These are phyloP conservation scores for Nitzschia inconspicua DNA, from an alignment of 108 stramenopile genomes.

Conservation along the genomic window DNA sequence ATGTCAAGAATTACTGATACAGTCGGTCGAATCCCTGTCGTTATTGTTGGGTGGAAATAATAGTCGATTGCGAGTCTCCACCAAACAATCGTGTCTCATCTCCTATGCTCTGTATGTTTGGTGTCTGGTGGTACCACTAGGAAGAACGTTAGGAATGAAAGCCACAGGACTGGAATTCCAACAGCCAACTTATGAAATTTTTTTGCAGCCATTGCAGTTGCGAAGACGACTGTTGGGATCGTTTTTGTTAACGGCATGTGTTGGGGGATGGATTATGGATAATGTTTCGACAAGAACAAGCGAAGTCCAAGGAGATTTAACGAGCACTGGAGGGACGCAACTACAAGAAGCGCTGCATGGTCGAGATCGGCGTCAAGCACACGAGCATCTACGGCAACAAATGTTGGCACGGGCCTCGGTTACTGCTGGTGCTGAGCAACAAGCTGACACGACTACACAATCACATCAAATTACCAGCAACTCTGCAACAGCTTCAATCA, in stretches of 20 bases:
- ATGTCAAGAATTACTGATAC: slow-evolving; percentile 20
- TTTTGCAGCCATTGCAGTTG: not conserved
- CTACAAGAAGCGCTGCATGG: slow-evolving; percentile 23
- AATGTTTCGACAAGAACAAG: not conserved
- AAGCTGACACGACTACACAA: too few species aligned
- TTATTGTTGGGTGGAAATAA: too few species aligned
- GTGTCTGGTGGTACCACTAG: slow-evolving; percentile 4
- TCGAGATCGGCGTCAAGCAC: slow-evolving; percentile 12
- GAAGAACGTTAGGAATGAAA: slow-evolving; percentile 39
- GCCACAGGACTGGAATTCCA: slow-evolving; percentile 24
- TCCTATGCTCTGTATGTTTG: slow-evolving; percentile 19
- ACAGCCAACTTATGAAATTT: not conserved
- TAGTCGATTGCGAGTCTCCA: too few species aligned
- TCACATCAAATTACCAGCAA: too few species aligned
- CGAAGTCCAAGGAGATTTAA: not conserved
- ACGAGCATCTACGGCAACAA: slow-evolving; percentile 21
- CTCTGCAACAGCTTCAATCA: too few species aligned
- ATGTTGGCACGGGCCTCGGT: slow-evolving; percentile 28
- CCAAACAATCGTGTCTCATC: too few species aligned
- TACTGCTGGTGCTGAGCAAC: too few species aligned
- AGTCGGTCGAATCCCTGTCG: slow-evolving; percentile 2
- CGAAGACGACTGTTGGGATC: not conserved
- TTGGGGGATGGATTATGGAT: not conserved
- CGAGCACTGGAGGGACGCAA: not conserved
- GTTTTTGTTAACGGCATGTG: not conserved